Evolutionary conservation across 495 filamentous ascomycete species (phyloP).

Genomic region (Physcia stellaris): DNA sequence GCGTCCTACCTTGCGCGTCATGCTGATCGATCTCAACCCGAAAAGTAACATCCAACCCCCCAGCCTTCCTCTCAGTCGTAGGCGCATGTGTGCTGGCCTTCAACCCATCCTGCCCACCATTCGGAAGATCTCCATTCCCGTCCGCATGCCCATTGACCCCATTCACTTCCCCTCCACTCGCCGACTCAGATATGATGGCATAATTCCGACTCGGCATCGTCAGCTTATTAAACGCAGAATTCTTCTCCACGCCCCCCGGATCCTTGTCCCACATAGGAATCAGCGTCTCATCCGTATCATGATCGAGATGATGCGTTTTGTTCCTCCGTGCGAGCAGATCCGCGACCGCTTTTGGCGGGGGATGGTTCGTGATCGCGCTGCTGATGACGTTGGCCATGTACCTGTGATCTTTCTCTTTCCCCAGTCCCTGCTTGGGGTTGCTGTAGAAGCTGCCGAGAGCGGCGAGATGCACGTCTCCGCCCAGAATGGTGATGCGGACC

Average conservation of each 20-base stretch:
- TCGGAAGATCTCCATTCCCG: slow-evolving; percentile 1
- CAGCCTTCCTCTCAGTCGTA: slow-evolving; percentile 34
- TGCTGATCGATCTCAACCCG: slow-evolving; percentile 59
- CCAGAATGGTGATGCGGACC: slow-evolving; percentile 71
- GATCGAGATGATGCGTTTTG: slow-evolving; percentile 84
- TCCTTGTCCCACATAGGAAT: slow-evolving; percentile 76
- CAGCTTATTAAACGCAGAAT: slow-evolving; percentile 54
- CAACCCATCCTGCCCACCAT: not conserved
- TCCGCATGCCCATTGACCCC: slow-evolving; percentile 1
- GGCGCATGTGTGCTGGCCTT: not conserved
- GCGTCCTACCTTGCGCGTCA: slow-evolving; percentile 44
- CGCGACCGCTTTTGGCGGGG: slow-evolving; percentile 77
- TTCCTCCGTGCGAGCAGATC: slow-evolving; percentile 75
- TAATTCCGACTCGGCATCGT: slow-evolving; percentile 91
- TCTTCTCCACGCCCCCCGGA: slow-evolving; percentile 57
- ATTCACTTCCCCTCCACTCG: slow-evolving; percentile 2
- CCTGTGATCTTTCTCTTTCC: slow-evolving; percentile 47
- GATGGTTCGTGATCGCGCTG: slow-evolving; percentile 84
- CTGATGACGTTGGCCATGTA: slow-evolving; percentile 68
- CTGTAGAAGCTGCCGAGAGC: slow-evolving; percentile 66
- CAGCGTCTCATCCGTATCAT: slow-evolving; percentile 75
- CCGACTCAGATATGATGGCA: slow-evolving; percentile 61
- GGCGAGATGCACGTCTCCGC: slow-evolving; percentile 67
- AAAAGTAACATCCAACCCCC: slow-evolving; percentile 53
- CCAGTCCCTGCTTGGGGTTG: slow-evolving; percentile 45